These are phyloP conservation scores for Boletus reticuloceps DNA, from an alignment of 768 basidiomycete genomes.

Conservation along the genomic window DNA sequence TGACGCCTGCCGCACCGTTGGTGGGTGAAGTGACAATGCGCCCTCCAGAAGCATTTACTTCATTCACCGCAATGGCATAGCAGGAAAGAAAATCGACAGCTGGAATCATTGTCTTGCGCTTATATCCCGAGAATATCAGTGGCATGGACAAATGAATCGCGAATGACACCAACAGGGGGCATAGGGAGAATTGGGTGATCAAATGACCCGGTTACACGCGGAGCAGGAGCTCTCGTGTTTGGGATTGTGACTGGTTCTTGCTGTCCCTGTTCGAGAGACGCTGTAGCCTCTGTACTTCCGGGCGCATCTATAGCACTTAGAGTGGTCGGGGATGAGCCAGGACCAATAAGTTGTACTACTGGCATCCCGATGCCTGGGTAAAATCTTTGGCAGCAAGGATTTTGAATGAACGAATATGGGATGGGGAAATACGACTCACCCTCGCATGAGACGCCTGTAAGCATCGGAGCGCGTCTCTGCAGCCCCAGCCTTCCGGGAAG, in stretches of 20 bases:
- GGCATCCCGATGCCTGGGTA: slow-evolving; percentile 47
- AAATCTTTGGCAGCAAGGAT: slow-evolving; percentile 40
- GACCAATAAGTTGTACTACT: slow-evolving; percentile 36
- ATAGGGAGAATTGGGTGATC: slow-evolving; percentile 79
- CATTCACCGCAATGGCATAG: slow-evolving; percentile 94
- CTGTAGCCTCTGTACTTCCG: not conserved
- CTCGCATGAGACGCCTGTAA: slow-evolving; percentile 92
- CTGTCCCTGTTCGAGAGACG: not conserved
- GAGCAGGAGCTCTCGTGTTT: slow-evolving; percentile 21
- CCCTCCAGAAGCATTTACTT: slow-evolving; percentile 91
- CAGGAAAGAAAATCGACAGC: slow-evolving; percentile 92
- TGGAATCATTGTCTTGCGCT: slow-evolving; percentile 86
- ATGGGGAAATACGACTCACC: slow-evolving; percentile 41
- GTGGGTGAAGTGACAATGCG: slow-evolving; percentile 95
- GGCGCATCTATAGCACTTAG: slow-evolving; percentile 27
- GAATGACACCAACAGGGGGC: slow-evolving; percentile 61
- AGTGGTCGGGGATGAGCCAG: slow-evolving; percentile 15
- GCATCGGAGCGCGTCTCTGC: slow-evolving; percentile 79
- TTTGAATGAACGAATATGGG: not conserved
- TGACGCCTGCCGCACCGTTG: slow-evolving; percentile 91
- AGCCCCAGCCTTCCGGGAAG: slow-evolving; percentile 85
- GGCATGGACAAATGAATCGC: not conserved
- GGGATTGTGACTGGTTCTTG: not conserved
- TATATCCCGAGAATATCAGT: slow-evolving; percentile 1
- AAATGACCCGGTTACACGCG: slow-evolving; percentile 67